phyloP scores from a whole-genome alignment of 345 rosid species.

The Eucalyptus regnans region DNA sequence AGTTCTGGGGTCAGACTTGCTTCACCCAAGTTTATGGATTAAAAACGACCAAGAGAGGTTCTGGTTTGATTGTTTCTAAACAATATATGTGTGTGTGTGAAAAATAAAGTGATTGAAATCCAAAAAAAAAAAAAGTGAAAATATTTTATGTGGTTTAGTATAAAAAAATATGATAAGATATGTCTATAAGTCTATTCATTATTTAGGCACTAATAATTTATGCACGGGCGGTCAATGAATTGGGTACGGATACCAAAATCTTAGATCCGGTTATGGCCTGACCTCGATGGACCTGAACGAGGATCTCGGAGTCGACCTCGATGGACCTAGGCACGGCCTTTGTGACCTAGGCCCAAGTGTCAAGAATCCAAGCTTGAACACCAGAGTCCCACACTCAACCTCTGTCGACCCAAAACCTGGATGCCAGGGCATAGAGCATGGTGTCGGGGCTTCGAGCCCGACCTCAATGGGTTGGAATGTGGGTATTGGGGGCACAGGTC shows the following conservation, averaged over 20 bases:
- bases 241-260: rapidly evolving
- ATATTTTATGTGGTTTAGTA: no score
- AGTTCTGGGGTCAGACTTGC: neutral
- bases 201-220: no score
- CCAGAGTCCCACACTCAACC: rapidly evolving
- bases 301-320: rapidly evolving
- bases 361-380: neutral
- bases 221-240: rapidly evolving
- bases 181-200: rapidly evolving
- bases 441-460: rapidly evolving
- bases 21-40: neutral
- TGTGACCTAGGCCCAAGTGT: neutral
- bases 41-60: neutral
- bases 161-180: neutral
- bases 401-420: neutral
- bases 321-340: no score
- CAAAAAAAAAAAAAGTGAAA: no score
- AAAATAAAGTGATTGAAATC: neutral
- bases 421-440: rapidly evolving
- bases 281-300: rapidly evolving
- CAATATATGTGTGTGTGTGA: neutral
- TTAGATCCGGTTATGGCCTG: rapidly evolving
- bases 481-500: rapidly evolving
- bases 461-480: rapidly evolving
- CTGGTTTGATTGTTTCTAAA: no score